Evolutionary conservation across 1,139 yeast genomes (phyloP).

Genomic region (Candida mesenterica): DNA sequence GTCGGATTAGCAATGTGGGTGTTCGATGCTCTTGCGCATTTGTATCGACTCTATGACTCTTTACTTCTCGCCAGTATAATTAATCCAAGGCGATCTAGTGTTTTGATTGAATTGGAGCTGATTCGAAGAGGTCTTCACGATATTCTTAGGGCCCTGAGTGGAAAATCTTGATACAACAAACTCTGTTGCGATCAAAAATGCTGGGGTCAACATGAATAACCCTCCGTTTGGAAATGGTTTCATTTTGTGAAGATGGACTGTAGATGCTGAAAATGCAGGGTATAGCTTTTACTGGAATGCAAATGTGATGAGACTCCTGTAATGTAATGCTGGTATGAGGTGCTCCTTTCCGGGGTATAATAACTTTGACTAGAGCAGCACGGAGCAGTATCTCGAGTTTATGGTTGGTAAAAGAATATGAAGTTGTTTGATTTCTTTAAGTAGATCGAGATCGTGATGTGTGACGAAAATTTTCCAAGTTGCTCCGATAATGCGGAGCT

Average conservation of each 20-base stretch:
- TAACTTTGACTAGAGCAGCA: no score
- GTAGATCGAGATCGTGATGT: no score
- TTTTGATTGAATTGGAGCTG: slow-evolving; percentile 7
- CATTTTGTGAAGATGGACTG: slow-evolving; percentile 7
- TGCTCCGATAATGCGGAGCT: no score
- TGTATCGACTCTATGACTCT: no score
- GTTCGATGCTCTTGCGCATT: no score
- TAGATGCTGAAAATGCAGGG: not conserved
- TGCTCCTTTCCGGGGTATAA: not conserved
- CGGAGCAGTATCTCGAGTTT: slow-evolving; percentile 8
- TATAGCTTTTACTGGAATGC: no score
- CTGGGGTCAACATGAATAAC: slow-evolving; percentile 19
- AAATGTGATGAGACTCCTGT: not conserved
- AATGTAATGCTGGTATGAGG: no score
- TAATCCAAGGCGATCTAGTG: slow-evolving; percentile 8
- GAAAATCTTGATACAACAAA: slow-evolving; percentile 18
- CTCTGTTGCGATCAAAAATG: slow-evolving; percentile 19
- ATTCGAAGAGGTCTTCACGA: slow-evolving; percentile 5
- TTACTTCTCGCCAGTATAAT: slow-evolving; percentile 3
- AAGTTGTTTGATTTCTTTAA: no score
- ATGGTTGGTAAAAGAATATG: slow-evolving; percentile 1
- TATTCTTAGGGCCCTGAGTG: slow-evolving; percentile 15
- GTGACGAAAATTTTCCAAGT: slow-evolving; percentile 1
- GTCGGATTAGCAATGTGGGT: no score
- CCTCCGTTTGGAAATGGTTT: slow-evolving; percentile 18